Evolutionary conservation across 2,329 filamentous ascomycete species (phyloP), one percentile per base, ranked within the genome.

Genomic region (Xylariaceae sp.): DNA sequence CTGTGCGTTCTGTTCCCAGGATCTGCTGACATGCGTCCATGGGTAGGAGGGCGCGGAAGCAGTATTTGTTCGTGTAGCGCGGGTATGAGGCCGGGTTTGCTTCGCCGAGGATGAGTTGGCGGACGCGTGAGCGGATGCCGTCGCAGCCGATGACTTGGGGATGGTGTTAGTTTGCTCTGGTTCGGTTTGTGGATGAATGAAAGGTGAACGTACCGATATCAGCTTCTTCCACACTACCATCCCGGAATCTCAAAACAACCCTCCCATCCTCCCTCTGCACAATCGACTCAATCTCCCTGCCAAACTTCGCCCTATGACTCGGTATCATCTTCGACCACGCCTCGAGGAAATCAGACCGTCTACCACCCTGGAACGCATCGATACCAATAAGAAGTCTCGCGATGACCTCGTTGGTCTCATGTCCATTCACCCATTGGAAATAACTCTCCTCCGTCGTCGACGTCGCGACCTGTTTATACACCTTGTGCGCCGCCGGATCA

Each of bases 31-130:
- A 74, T 69, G 82, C 84, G 13, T 77, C 73, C 77, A 88, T 88
- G 0, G 85, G 82, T 1, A 88, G 75, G 2, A 89, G 70, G 0
- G 81, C 81, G 5, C 86, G 78, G 71, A 86, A 89, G 39, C 82
- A 86, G 70, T 82, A 83, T 62, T 86, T 84, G 37, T 80, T 75
- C 0, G 79, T 79, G 67, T 84, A 88, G 1, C 73, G 69, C 0
- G 84, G 75, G 30, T 76, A 68, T 0, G 77, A 72, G 2, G 76
- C 74, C 0, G 78, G 76, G 59, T 78, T 70, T 18, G 74, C 71
- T 2, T 75, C 68, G 0, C 80, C 82, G 2, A 87, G 73, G 4
- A 88, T 69, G 11, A 82, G 68, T 35, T 78, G 68, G 6, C 86
- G 75, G 2, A 81, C 76, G 2, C 75, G 73, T 0, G 82, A 84